These are phyloP conservation scores for Solanum habrochaites DNA, from an alignment of 257 asterid genomes.

Conservation along the genomic window DNA sequence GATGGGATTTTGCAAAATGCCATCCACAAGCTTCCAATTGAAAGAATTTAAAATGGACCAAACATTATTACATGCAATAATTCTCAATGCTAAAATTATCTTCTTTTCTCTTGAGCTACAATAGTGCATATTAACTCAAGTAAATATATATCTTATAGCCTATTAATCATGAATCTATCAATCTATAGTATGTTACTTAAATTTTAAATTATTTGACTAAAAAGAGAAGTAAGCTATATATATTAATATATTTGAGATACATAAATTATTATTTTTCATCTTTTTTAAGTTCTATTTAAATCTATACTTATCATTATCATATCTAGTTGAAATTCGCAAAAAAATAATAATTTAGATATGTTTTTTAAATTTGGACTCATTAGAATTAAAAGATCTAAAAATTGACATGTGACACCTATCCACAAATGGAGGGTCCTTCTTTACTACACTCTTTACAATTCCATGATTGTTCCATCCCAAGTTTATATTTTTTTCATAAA, in stretches of 20 bases:
- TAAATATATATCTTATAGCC: neutral
- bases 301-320: too few species aligned
- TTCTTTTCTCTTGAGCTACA: neutral
- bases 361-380: neutral
- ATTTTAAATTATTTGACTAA: neutral
- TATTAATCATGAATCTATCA: neutral
- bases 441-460: neutral
- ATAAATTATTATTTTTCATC: fast-evolving
- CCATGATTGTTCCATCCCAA: neutral
- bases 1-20: neutral
- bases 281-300: too few species aligned
- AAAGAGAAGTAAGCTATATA: fast-evolving
- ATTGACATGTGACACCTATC: neutral
- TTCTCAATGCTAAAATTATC: neutral
- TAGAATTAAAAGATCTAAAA: neutral
- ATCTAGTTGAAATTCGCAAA: too few species aligned
- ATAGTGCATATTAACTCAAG: neutral
- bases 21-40: neutral
- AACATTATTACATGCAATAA: neutral
- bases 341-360: too few species aligned
- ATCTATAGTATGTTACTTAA: neutral
- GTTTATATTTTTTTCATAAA: neutral
- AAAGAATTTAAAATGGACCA: neutral
- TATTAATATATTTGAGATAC: too few species aligned
- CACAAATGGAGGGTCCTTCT: conserved; percentile 1